Percentiles rank a stretch among this genome's conserved stretches.
These are phyloP conservation scores for Cyclaneusma minus DNA, from an alignment of 2,329 filamentous ascomycete species.

Conservation along the genomic window DNA sequence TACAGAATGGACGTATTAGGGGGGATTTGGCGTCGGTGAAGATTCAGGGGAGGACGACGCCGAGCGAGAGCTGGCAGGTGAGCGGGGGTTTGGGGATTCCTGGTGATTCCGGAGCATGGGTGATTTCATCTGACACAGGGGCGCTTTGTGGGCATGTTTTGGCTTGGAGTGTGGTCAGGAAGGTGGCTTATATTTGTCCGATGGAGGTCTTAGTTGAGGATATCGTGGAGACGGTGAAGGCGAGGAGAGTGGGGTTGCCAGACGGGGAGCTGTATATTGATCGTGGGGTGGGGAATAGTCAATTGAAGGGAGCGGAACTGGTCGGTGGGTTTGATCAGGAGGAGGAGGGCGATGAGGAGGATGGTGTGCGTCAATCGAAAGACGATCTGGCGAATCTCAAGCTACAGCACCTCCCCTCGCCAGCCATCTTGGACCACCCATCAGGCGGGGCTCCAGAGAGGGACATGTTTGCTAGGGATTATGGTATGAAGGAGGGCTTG, in stretches of 20 bases:
- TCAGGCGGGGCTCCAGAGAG: too few species aligned
- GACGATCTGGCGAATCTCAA: too few species aligned
- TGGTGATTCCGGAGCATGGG: conserved; percentile 87
- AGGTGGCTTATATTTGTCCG: conserved; percentile 80
- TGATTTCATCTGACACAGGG: conserved; percentile 66
- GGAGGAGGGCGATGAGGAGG: too few species aligned
- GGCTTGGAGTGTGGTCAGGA: conserved; percentile 69
- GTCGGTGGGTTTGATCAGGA: too few species aligned
- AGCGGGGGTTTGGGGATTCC: conserved; percentile 48
- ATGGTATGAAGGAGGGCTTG: too few species aligned
- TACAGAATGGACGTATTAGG: conserved; percentile 65
- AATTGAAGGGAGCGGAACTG: too few species aligned
- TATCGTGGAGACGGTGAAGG: conserved; percentile 64
- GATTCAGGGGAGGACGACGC: conserved; percentile 68
- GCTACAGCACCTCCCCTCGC: too few species aligned
- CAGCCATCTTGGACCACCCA: too few species aligned
- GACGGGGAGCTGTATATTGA: conserved; percentile 35
- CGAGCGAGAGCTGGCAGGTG: conserved; percentile 55
- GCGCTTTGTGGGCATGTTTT: conserved; percentile 80
- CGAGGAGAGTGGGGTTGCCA: conserved; percentile 54
- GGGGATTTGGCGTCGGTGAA: conserved; percentile 72
- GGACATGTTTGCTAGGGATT: too few species aligned
- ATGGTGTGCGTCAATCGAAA: too few species aligned
- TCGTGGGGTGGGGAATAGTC: too few species aligned
- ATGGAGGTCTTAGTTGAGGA: conserved; percentile 86